Base-by-base conservation (phyloP, 768 basidiomycete species). In the Russula griseocarnosa region DNA sequence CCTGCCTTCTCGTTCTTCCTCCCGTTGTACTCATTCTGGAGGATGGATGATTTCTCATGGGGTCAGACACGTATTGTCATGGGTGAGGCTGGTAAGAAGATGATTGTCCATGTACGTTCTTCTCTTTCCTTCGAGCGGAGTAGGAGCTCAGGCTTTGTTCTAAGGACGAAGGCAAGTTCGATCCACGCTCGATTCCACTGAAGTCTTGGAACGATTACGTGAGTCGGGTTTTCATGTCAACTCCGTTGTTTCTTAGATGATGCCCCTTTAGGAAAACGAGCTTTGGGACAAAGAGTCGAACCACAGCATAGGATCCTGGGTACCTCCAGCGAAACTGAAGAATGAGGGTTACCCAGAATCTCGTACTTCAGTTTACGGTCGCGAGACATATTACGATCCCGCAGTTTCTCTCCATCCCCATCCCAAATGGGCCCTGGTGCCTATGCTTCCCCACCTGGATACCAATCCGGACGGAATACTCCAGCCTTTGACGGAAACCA, bases 141-240 rank as follows among this genome's bases (percentile, higher is more conserved):
- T 64, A 28, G 68, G 51, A 62, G 8, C 49, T 56, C 65, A 55
- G 58, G 44, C n/a, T 65, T 47, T 28, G 28, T 50, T 58, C 14
- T 7, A 63, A 94, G 93, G 97, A 98, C 68, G 96, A 98, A 75
- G 96, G 96, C 72, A 94, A 94, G 75, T 99, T 98, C 58, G 95
- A 99, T 76, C 92, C 94, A 5, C 82, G 87, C 11, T 82, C 86
- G 8, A 98, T 99, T 68, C 96, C 96, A 9, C 81, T 98, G 69
- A 98, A 98, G 77, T 92, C 89, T 0, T 98, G 97, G 96, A 92
- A 86, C 63, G 94, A 97, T 69, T 97, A 96, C 70, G 92, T 94
- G 74, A 69, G 86, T 79, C 58, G 57, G 28, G 42, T 42, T 34
- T 46, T 47, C 51, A 55, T 61, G 9, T 40, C 10, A 28, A 16